A percentile compares a stretch with the other conserved stretches of the same genome.
These are phyloP conservation scores for Kodamaea leandrae DNA, from an alignment of 805 yeast genomes.

Conservation along the genomic window DNA sequence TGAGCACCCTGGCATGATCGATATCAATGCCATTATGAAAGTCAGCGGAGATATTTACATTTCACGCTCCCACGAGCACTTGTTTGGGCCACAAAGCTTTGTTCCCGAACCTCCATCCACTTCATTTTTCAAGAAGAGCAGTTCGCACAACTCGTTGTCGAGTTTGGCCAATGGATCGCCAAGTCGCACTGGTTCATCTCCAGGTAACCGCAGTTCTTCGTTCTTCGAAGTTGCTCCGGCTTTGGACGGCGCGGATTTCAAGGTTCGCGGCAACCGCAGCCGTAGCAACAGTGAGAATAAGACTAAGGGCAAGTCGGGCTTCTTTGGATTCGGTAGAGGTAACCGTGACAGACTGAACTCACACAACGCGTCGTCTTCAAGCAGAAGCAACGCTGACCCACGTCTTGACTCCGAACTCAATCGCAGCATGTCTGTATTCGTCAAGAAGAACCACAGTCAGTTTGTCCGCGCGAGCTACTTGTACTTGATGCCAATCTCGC, in stretches of 20 bases:
- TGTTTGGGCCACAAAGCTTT: slow-evolving; percentile 12
- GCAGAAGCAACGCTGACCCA: slow-evolving; percentile 6
- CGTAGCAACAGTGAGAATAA: slow-evolving; percentile 3
- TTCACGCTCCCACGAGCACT: slow-evolving; percentile 37
- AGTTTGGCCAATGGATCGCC: background rate
- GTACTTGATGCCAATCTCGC: slow-evolving; percentile 71
- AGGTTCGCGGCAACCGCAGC: slow-evolving; percentile 5
- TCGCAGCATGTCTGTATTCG: slow-evolving; percentile 18
- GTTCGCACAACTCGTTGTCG: slow-evolving; percentile 8
- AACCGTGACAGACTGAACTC: slow-evolving; percentile 1
- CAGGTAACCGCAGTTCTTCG: slow-evolving; percentile 5
- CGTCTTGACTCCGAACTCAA: slow-evolving; percentile 5
- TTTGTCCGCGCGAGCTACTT: slow-evolving; percentile 40
- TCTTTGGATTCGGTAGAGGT: background rate
- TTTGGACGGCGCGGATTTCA: slow-evolving; percentile 2
- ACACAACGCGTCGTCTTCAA: slow-evolving; percentile 1
- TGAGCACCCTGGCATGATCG: slow-evolving; percentile 54
- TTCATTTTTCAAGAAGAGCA: slow-evolving; percentile 5
- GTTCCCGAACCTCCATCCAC: background rate
- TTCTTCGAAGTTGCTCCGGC: slow-evolving; percentile 8
- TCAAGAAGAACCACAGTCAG: slow-evolving; percentile 27
- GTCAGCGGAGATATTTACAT: slow-evolving; percentile 53
- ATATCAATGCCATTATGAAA: slow-evolving; percentile 54
- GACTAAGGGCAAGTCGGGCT: background rate
- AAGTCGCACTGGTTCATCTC: too few relatives aligned